Base-by-base conservation (phyloP, 176 grass and related monocot genomes). In the Phragmites australis region DNA sequence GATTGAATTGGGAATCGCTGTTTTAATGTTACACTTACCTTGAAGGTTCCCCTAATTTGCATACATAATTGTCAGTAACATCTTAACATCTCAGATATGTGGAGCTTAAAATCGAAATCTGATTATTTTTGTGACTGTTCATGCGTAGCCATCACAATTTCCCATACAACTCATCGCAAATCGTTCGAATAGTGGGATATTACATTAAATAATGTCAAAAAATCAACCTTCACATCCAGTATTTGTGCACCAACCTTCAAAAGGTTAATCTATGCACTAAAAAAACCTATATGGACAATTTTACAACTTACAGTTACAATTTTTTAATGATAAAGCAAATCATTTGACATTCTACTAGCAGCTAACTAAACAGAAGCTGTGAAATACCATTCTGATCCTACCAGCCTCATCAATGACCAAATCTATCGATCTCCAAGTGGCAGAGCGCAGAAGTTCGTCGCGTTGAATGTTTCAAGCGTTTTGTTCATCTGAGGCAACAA, bases 401-500 rank as follows among this genome's bases (percentile, higher is more conserved):
- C 56, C 19, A 50, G 56, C 72, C 65, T 41, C 31, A 9, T 66
- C 78, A 79, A 79, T 21, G 49, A 59, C 75, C 39, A 52, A 31
- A 58, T 77, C 14, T 10, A 5, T 42, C 34, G 8, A 27, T 48
- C 70, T 85, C 46, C 82, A 25, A 72, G 27, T 68, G 7, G 16
- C 15, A 50, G 65, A 64, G 55, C 42, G 18, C 22, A 57, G 2
- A 65, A 68, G 22, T 25, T 43, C 0, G 27, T 56, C 65, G 57
- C 52, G 10, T 39, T 6, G 44, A 40, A 70, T 25, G 44, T 11
- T 81, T 54, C 52, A 53, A 39, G 62, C 39, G 32, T 61, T 89
- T 89, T 71, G 77, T 77, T 85, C 82, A 65, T 76, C 71, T 70
- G 63, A 39, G 71, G 70, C 77, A 81, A 81, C 54, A 70, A 55